Base-by-base conservation (phyloP, 2,329 filamentous ascomycete genomes). In the Penicillium nordicum region DNA sequence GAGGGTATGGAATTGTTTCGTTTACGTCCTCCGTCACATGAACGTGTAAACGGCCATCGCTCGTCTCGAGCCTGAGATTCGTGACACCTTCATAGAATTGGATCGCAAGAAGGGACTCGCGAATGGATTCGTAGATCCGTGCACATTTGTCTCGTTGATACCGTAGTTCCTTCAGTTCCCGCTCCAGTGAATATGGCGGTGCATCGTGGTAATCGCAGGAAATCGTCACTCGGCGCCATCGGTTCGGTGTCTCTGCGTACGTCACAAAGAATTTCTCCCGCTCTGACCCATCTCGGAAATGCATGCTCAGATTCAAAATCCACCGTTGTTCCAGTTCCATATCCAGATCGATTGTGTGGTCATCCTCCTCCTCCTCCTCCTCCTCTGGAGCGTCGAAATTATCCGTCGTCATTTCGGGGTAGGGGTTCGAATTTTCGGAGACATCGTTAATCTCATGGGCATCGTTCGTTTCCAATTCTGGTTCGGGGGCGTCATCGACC, bases 251-350 rank as follows among this genome's bases (percentile, higher is more conserved):
- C 72, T 96, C 88, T 46, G 92, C 90, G 72, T 90, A 99, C 0
- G 94, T 97, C 61, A 99, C 87, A 73, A 97, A 99, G 78, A 97
- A 97, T 73, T 99, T 99, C 74, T 99, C 94, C 42, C 93, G 84
- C 66, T 90, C 89, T 12, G 92, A 95, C 67, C 88, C 88, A 76
- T 99, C 94, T 57, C 92, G 86, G 73, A 97, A 99, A 73, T 96
- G 92, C 94, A 99, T 97, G 75, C 92, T 97, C 58, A 97, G 82
- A 69, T 99, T 99, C 64, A 99, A 80, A 58, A 99, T 97, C 94
- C 94, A 99, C 68, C 84, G 87, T 58, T 82, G 84, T 68, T 97
- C 92, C 53, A 97, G 82, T 73, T 97, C 93, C 60, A 89, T 85
- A 29, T 55, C 53, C 34, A 56, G n/a, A 62, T 88, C 85, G 62